Evolutionary conservation across 257 asterid genomes (phyloP), one percentile per base, ranked within the genome.

Genomic region (Gentiana dahurica): DNA sequence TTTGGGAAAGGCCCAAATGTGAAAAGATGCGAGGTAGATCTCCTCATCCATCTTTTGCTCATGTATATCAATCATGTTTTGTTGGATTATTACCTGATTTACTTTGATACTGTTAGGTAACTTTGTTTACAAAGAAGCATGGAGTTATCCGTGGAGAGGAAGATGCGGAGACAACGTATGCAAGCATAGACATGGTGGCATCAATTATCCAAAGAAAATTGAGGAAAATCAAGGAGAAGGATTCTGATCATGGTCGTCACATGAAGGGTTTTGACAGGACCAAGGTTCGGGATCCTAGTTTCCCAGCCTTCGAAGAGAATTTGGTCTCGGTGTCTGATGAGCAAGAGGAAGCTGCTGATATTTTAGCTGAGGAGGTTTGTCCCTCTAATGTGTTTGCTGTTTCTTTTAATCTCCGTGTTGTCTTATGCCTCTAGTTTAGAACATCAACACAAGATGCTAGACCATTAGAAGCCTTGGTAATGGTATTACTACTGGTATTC

Each of bases 171-270:
- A 64, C 92, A 0, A 74, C 87, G 8, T 85, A 77, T 43, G 88
- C 76, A 32, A 87, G 96, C 67, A 81, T 87, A 54, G 98, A 91
- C 70, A 37, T 83, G 76, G 96, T 85, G 45, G 77, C 93, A 2
- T 83, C 95, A 10, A 79, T 87, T 53, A 81, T 87, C 34, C 92
- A 85, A 61, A 78, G 98, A 57, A 91, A 91, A 53, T 68, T 87
- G 83, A 80, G 95, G 71, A 91, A 91, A 80, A 91, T 90, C 55
- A 91, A 87, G 82, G 98, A 91, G 84, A 91, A 91, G 55, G 98
- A 85, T 54, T 69, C 95, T 1, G 98, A 91, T 59, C 98, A 63
- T 59, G 96, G 94, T 32, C 87, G 96, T 58, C 98, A 87, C 63
- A 91, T 87, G 93, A 85, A 87, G 74, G 95, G 97, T 3, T 81